A percentile compares a stretch with the other conserved stretches of the same genome.
These are phyloP conservation scores for Thelonectria rubi DNA, from an alignment of 2,329 filamentous ascomycete genomes.

Conservation along the genomic window DNA sequence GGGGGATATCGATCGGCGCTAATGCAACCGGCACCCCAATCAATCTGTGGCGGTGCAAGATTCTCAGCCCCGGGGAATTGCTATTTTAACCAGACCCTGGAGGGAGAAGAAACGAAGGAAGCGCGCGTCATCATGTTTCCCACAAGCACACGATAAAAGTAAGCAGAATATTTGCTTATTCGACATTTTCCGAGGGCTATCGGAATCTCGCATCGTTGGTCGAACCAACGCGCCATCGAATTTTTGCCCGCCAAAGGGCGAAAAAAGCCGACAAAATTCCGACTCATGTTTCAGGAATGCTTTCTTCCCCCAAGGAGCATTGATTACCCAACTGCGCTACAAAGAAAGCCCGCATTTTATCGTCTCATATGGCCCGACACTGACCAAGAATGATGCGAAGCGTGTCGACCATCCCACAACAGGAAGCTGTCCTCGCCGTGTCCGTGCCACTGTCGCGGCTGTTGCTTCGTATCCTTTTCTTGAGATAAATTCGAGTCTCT, in stretches of 20 bases:
- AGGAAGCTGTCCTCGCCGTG: constrained; percentile 10
- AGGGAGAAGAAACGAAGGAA: background rate
- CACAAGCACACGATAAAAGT: background rate
- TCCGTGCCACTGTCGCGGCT: background rate
- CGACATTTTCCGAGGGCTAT: too few relatives aligned
- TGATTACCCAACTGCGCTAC: constrained; percentile 9
- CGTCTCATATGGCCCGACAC: constrained; percentile 27
- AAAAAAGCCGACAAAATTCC: constrained; percentile 22
- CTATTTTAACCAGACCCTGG: constrained; percentile 19
- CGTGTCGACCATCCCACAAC: constrained; percentile 20
- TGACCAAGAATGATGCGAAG: constrained; percentile 18
- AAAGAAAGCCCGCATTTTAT: constrained; percentile 27
- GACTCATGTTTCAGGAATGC: constrained; percentile 28
- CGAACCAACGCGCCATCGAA: background rate
- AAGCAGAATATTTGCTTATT: background rate
- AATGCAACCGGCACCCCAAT: constrained; percentile 43
- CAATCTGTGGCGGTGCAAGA: constrained; percentile 49
- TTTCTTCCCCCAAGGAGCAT: constrained; percentile 17
- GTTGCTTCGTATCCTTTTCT: background rate
- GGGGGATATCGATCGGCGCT: constrained; percentile 46
- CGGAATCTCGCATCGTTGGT: background rate
- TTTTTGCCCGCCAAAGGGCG: background rate
- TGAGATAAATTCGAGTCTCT: background rate
- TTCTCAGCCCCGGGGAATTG: constrained; percentile 30
- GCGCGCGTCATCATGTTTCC: background rate